Conservation (phyloP, 208 protist species). For the Trypanosoma lewisi region DNA sequence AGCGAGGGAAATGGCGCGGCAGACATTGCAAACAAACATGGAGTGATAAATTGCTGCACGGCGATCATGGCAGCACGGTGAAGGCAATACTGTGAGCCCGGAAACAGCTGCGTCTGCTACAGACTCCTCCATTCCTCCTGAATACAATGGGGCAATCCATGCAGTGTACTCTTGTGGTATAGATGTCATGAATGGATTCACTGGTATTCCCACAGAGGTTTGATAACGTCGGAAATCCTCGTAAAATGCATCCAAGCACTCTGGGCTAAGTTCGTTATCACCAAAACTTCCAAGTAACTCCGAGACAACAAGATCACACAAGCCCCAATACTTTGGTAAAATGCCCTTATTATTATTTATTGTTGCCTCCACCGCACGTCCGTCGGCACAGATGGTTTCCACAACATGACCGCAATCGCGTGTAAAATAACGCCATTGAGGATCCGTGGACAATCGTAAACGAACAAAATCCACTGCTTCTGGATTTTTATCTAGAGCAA, state of each 20-base stretch:
- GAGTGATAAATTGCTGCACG: conserved; percentile 66
- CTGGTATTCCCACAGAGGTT: conserved; percentile 27
- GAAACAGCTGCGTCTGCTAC: conserved; percentile 51
- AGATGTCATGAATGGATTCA: conserved; percentile 49
- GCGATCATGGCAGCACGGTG: conserved; percentile 39
- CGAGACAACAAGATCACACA: conserved; percentile 95
- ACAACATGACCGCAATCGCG: conserved; percentile 84
- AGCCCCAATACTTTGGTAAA: conserved; percentile 24
- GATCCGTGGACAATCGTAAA: conserved; percentile 47
- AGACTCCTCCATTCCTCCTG: conserved; percentile 44
- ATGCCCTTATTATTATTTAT: conserved; percentile 4
- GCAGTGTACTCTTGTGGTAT: conserved; percentile 81
- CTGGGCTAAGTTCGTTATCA: conserved; percentile 99
- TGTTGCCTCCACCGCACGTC: conserved; percentile 57
- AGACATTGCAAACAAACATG: conserved; percentile 72
- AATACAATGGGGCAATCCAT: conserved; percentile 79
- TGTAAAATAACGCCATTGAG: conserved; percentile 56
- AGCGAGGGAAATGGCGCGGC: conserved; percentile 43
- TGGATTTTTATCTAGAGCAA: conserved; percentile 98
- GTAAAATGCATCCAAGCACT: conserved; percentile 97
- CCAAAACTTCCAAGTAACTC: conserved; percentile 99
- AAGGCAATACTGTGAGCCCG: conserved; percentile 60
- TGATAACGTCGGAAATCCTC: conserved; percentile 59
- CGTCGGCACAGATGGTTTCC: conserved; percentile 89
- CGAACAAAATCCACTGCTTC: conserved; percentile 93